Evolutionary conservation across 139 green algal species (phyloP).

Genomic region (Gonium pectorale): DNA sequence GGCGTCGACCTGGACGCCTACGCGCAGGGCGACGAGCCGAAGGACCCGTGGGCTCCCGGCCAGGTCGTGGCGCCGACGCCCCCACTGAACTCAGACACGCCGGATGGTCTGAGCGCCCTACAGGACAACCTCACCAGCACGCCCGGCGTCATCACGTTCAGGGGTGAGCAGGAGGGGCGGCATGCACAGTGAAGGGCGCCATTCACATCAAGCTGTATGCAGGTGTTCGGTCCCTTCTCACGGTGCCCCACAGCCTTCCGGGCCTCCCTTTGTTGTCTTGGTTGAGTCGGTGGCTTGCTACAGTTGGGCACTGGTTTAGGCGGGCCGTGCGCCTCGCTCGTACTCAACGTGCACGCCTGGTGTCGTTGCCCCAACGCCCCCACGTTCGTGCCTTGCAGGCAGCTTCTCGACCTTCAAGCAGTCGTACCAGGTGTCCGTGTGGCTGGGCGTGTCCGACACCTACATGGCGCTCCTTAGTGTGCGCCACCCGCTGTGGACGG

Average conservation of each 20-base stretch:
- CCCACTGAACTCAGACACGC: constrained; percentile 9
- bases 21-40: background rate
- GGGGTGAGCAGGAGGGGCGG: background rate
- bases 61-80: background rate
- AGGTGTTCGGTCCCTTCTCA: no score
- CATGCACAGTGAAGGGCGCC: no score
- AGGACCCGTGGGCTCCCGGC: background rate
- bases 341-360: background rate
- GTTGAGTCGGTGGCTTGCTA: no score
- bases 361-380: background rate
- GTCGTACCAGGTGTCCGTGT: constrained; percentile 36
- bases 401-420: constrained; percentile 33
- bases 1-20: constrained; percentile 23
- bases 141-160: constrained; percentile 30
- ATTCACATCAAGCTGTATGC: no score
- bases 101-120: constrained; percentile 11
- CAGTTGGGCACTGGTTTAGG: no score
- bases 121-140: constrained; percentile 28
- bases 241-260: no score
- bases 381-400: constrained; percentile 20
- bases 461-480: constrained; percentile 52
- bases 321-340: no score
- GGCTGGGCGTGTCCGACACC: constrained; percentile 5
- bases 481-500: constrained; percentile 17
- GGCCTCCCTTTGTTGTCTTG: no score